Conservation (phyloP, 2,329 filamentous ascomycete species). For the Orbilia oligospora region DNA sequence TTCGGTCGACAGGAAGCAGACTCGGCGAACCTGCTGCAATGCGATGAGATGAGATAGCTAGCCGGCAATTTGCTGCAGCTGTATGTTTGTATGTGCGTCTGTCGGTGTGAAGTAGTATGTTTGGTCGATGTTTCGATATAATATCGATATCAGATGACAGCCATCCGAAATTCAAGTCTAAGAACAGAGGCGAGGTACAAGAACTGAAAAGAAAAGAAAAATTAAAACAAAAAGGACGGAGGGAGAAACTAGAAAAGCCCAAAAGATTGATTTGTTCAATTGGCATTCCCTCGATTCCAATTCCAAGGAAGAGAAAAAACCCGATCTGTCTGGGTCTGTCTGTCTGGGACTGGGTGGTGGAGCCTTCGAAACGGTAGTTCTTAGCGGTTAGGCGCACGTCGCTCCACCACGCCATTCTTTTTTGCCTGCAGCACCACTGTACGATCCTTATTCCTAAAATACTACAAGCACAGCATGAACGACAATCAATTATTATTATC, state of each 20-base stretch:
- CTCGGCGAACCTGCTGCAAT: neutral
- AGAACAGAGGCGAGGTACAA: neutral
- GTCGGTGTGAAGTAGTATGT: too few species aligned
- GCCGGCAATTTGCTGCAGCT: too few species aligned
- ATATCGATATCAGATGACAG: neutral
- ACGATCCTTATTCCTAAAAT: constrained; percentile 41
- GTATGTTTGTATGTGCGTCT: too few species aligned
- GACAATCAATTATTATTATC: neutral
- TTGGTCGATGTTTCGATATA: neutral
- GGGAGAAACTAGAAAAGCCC: neutral
- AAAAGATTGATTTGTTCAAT: neutral
- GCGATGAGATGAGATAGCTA: constrained; percentile 14
- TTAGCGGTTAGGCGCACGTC: constrained; percentile 39
- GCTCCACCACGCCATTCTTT: constrained; percentile 32
- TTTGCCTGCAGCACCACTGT: constrained; percentile 22
- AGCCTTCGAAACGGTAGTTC: constrained; percentile 38
- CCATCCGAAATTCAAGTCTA: too few species aligned
- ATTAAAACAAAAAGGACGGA: neutral
- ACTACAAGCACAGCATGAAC: neutral
- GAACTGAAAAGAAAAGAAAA: neutral
- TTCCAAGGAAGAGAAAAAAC: constrained; percentile 1
- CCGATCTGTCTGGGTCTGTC: neutral
- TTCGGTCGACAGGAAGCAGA: neutral
- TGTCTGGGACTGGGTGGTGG: too few species aligned
- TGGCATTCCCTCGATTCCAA: neutral